These are phyloP conservation scores for Acanthochlamys bracteata DNA, from an alignment of 106 monocot genomes.

Conservation along the genomic window DNA sequence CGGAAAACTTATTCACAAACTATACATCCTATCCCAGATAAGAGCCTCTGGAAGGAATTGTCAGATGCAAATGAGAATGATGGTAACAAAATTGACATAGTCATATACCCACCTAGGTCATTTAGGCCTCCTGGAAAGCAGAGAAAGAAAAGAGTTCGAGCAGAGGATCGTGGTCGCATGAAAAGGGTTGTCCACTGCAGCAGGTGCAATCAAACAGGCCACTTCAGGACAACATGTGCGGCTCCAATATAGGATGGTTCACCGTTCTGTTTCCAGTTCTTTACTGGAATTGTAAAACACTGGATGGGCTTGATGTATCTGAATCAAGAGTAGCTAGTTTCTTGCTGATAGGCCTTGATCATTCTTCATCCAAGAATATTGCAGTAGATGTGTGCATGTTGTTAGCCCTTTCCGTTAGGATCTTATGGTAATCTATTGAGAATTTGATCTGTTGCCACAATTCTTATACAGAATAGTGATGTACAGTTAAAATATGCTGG, in stretches of 20 bases:
- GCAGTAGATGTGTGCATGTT: not conserved
- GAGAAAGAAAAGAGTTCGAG: constrained; percentile 79
- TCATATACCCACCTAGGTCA: constrained; percentile 81
- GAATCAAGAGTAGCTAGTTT: not conserved
- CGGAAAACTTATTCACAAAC: constrained; percentile 90
- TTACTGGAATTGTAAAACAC: not conserved
- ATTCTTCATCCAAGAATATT: not conserved
- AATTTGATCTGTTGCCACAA: too few species aligned
- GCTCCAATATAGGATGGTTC: constrained; percentile 58
- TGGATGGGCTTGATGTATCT: not conserved
- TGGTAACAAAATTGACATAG: constrained; percentile 15
- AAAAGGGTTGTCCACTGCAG: constrained; percentile 94
- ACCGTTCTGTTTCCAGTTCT: not conserved
- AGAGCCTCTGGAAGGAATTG: constrained; percentile 71
- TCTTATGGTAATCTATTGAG: too few species aligned
- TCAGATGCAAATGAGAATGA: constrained; percentile 20
- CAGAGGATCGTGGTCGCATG: constrained; percentile 72
- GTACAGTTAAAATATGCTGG: too few species aligned
- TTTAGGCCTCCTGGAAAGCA: constrained; percentile 76
- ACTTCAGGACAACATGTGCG: constrained; percentile 94
- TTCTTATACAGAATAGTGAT: too few species aligned
- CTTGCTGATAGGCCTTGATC: not conserved
- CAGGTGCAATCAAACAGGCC: constrained; percentile 93
- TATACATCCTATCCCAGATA: constrained; percentile 94
- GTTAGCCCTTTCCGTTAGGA: too few species aligned